Base-by-base conservation (phyloP, 148 eudicot genomes). In the Linanthus parryae region DNA sequence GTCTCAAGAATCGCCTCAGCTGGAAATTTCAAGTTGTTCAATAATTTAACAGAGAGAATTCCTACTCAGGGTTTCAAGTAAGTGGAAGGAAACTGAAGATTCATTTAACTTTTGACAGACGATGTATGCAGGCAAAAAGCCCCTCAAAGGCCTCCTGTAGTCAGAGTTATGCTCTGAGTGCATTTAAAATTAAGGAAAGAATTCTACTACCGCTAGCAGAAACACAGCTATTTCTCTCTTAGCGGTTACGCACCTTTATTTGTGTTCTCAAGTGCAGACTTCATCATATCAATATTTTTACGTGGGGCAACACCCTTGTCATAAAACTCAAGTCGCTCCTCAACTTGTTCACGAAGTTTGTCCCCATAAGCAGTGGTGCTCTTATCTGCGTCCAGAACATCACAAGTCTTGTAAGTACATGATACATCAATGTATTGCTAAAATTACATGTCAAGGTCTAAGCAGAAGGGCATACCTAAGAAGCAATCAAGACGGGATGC, bases 251-350 rank as follows among this genome's bases (percentile, higher is more conserved):
- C 13, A 88, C 96, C 95, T 65, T 75, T 64, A 23, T 37, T 59
- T 18, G 61, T 61, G 45, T 60, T 56, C 59, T 75, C 99, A 47
- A 92, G 64, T 23, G 90, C 99, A 45, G 78, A 56, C 65, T 88
- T 92, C 99, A 92, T 92, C 34, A 92, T 82, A 64, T 92, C 99
- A 30, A 92, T 72, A 54, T 92, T 92, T 64, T 92, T 92, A 42
- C 89, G 78, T 11, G 99, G 96, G 36, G 99, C 99, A 74, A 92
- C 90, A 6, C 99, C 99, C 76, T 92, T 92, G 75, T 92, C 99
- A 63, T 92, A 92, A 47, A 92, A 92, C 37, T 92, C 96, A 15
- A 92, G 84, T 12, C 99, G 71, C 66, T 92, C 99, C 59, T 88
- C 96, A 19, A 92, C 99, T 64, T 88, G 96, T 52, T 83, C 96